Evolutionary conservation across 805 yeast genomes (phyloP).

Genomic region (Saturnispora quitensis): DNA sequence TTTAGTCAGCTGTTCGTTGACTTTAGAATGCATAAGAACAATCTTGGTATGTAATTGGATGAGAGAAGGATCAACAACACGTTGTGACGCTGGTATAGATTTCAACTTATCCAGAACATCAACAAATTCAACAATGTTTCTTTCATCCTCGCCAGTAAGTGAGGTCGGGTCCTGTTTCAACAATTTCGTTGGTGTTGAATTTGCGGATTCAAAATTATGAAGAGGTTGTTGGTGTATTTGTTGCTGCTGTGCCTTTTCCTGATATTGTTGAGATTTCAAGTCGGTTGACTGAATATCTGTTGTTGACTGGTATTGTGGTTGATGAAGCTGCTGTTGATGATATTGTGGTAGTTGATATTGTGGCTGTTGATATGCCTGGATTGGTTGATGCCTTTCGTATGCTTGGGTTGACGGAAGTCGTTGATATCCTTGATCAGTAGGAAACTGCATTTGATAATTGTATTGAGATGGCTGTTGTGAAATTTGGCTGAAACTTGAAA

Average conservation of each 20-base stretch:
- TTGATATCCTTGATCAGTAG: slow-evolving; percentile 10
- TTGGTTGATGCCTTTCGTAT: neutral
- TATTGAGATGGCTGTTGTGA: neutral
- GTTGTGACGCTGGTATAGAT: slow-evolving; percentile 30
- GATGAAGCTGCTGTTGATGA: neutral
- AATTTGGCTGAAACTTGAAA: neutral
- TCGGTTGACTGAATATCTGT: neutral
- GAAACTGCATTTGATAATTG: slow-evolving; percentile 11
- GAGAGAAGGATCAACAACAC: slow-evolving; percentile 39
- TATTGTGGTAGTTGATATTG: neutral
- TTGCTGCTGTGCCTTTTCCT: neutral
- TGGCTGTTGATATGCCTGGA: neutral
- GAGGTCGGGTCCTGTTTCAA: neutral
- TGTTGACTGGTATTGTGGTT: neutral
- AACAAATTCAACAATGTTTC: slow-evolving; percentile 57
- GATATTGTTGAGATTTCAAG: neutral
- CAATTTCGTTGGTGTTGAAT: neutral
- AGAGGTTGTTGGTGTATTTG: neutral
- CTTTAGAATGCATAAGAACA: slow-evolving; percentile 55
- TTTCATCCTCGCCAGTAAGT: slow-evolving; percentile 57
- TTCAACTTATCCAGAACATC: slow-evolving; percentile 50
- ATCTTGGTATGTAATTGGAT: slow-evolving; percentile 53
- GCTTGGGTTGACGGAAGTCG: neutral
- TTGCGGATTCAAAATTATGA: neutral
- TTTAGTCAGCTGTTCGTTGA: slow-evolving; percentile 49